These are phyloP conservation scores for Byssoonygena ceratinophila DNA, from an alignment of 2,329 filamentous ascomycete genomes.

Conservation along the genomic window DNA sequence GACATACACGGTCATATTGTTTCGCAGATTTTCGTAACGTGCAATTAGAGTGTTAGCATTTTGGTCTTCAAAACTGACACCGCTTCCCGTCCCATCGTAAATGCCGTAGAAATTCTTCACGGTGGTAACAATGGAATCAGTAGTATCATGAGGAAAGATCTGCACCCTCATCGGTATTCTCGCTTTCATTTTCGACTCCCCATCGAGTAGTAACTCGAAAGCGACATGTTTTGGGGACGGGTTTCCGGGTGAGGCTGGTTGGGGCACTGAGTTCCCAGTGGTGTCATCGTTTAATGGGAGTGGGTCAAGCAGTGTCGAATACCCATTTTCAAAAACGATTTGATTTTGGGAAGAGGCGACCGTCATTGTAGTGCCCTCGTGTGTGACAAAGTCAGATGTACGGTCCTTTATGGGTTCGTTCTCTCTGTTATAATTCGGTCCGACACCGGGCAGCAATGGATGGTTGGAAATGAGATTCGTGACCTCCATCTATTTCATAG, in stretches of 20 bases:
- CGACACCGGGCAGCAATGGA: slow-evolving; percentile 9
- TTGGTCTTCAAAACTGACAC: slow-evolving; percentile 91
- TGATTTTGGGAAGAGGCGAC: slow-evolving; percentile 26
- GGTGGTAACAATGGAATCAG: slow-evolving; percentile 93
- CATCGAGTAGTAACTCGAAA: slow-evolving; percentile 52
- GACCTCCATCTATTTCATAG: slow-evolving; percentile 18
- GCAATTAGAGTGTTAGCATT: slow-evolving; percentile 85
- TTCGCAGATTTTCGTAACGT: slow-evolving; percentile 85
- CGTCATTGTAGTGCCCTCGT: slow-evolving; percentile 18
- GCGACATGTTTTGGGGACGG: slow-evolving; percentile 49
- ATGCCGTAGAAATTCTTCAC: slow-evolving; percentile 99
- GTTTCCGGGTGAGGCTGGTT: slow-evolving; percentile 30
- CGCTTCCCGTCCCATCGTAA: slow-evolving; percentile 68
- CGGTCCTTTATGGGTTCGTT: slow-evolving; percentile 17
- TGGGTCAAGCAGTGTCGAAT: slow-evolving; percentile 27
- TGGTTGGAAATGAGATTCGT: slow-evolving; percentile 14
- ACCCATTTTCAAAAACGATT: slow-evolving; percentile 27
- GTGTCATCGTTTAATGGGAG: slow-evolving; percentile 22
- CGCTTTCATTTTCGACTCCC: slow-evolving; percentile 48
- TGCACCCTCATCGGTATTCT: slow-evolving; percentile 60
- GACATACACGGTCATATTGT: slow-evolving; percentile 90
- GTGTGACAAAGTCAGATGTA: slow-evolving; percentile 24
- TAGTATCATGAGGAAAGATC: slow-evolving; percentile 91
- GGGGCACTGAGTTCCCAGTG: slow-evolving; percentile 21
- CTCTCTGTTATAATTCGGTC: neutral